Evolutionary conservation across 192 early-diverging fungal species (phyloP).

Genomic region (Backusella mclennaniae): DNA sequence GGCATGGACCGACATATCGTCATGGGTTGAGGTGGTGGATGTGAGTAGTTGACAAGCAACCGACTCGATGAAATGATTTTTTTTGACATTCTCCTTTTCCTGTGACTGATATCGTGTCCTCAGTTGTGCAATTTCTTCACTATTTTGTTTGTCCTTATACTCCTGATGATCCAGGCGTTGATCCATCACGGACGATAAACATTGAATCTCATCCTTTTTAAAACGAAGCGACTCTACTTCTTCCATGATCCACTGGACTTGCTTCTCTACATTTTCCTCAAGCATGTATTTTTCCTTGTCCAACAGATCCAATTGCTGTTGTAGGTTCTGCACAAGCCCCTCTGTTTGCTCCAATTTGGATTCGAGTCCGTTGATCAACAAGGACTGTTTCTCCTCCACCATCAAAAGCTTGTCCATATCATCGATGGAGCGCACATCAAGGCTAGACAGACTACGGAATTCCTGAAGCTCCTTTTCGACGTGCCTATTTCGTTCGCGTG

Average conservation of each 20-base stretch:
- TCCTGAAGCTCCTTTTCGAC: constrained; percentile 14
- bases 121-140: background rate
- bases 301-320: background rate
- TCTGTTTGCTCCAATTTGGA: background rate
- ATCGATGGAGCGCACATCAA: background rate
- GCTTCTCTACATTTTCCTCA: background rate
- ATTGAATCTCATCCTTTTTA: background rate
- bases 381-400: background rate
- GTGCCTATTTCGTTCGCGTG: constrained; percentile 20
- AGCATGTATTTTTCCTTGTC: background rate
- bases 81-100: background rate
- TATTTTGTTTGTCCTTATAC: background rate
- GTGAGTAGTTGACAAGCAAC: background rate
- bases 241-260: background rate
- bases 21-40: background rate
- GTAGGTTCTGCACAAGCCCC: background rate
- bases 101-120: background rate
- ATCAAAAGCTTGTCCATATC: background rate
- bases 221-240: background rate
- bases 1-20: background rate
- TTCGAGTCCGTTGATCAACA: background rate
- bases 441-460: background rate
- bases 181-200: background rate
- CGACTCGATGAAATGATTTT: background rate
- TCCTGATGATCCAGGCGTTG: background rate